phyloP scores from a whole-genome alignment of 805 yeast species.

The Lipomyces oligophaga region DNA sequence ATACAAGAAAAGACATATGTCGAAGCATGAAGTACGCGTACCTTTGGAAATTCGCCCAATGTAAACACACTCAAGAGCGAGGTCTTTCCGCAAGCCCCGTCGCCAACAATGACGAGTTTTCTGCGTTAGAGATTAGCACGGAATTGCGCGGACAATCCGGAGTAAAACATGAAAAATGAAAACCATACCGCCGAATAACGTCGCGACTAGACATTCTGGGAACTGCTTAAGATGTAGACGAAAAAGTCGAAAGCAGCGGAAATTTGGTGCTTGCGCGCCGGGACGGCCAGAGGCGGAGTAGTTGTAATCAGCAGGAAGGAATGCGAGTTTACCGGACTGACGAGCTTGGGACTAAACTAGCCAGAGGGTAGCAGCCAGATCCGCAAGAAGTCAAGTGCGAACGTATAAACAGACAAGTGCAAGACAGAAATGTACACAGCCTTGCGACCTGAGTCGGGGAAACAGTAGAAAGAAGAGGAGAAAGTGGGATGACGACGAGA shows the following conservation, averaged over 20 bases:
- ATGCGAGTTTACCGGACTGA: no score
- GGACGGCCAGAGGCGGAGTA: not conserved
- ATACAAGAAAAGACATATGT: not conserved
- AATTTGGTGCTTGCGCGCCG: not conserved
- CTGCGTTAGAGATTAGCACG: slow-evolving; percentile 3
- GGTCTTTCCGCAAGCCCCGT: slow-evolving; percentile 90
- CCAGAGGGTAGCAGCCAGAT: no score
- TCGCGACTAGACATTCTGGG: slow-evolving; percentile 23
- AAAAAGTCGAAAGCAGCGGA: not conserved
- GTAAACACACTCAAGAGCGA: slow-evolving; percentile 90
- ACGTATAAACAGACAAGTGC: no score
- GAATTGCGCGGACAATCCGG: not conserved
- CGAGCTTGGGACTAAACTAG: no score
- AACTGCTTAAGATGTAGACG: not conserved
- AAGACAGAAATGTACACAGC: no score
- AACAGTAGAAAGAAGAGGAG: no score
- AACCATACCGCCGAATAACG: slow-evolving; percentile 20
- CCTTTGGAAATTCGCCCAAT: slow-evolving; percentile 87
- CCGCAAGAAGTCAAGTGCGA: no score
- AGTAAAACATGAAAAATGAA: not conserved
- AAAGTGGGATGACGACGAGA: no score
- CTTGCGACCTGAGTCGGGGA: no score
- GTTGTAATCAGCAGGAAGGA: not conserved
- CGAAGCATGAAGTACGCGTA: slow-evolving; percentile 33
- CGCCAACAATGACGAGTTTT: slow-evolving; percentile 30